These are phyloP conservation scores for Tetraselmis chui DNA, from an alignment of 139 green algal species.

Conservation along the genomic window DNA sequence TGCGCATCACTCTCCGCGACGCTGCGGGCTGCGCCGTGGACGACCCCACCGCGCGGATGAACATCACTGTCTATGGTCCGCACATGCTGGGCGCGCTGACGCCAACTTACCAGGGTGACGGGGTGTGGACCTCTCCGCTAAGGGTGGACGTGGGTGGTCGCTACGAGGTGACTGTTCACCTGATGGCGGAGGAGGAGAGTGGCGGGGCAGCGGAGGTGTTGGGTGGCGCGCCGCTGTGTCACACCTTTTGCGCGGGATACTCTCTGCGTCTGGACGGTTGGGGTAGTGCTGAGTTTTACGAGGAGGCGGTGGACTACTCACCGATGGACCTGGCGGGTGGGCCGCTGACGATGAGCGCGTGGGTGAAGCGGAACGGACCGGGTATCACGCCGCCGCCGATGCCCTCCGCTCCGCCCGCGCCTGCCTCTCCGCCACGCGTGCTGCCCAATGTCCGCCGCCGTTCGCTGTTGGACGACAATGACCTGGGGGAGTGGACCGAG, in stretches of 20 bases:
- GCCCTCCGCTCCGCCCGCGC: background rate
- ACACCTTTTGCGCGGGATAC: constrained; percentile 12
- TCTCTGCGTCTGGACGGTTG: constrained; percentile 13
- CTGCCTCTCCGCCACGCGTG: background rate
- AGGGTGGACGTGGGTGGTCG: background rate
- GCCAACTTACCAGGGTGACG: constrained; percentile 1
- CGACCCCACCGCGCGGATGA: background rate
- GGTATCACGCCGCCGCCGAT: constrained; percentile 4
- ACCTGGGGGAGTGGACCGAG: background rate
- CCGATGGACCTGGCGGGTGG: constrained; percentile 10
- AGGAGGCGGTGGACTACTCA: background rate
- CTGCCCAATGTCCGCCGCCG: background rate
- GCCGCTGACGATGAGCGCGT: constrained; percentile 12
- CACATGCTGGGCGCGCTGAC: background rate
- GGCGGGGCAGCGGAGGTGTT: background rate
- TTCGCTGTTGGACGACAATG: background rate
- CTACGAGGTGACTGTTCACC: constrained; percentile 8
- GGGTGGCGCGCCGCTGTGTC: background rate
- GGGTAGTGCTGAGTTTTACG: constrained; percentile 15
- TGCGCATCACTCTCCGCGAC: constrained; percentile 2
- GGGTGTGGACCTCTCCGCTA: constrained; percentile 3
- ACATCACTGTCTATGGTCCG: too few relatives aligned
- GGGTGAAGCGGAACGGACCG: constrained; percentile 10
- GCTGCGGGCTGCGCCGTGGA: constrained; percentile 10
- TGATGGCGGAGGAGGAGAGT: background rate